phyloP scores from a whole-genome alignment of 306 rosid genomes.

The Cucurbita pepo region DNA sequence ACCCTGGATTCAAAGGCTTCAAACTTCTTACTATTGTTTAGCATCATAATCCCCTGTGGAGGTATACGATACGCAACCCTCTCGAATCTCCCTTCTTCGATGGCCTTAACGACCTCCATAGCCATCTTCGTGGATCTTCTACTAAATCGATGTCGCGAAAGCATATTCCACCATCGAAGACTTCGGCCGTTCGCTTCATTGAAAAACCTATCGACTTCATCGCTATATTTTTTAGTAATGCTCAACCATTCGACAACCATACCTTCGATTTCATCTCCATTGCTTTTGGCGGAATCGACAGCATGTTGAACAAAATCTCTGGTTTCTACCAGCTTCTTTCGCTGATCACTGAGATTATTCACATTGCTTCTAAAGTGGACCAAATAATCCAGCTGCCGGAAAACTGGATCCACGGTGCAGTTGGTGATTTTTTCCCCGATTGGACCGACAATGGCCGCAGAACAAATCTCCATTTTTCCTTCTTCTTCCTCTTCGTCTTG shows the following conservation, averaged over 20 bases:
- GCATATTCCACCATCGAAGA: not conserved
- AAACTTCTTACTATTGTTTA: not conserved
- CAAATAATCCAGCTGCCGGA: conserved; percentile 6
- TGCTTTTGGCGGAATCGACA: not conserved
- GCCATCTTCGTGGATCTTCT: not conserved
- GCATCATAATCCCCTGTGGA: not conserved
- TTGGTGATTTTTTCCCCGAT: not conserved
- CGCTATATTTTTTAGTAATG: not conserved
- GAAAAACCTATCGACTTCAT: not conserved
- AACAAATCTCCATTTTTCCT: not conserved
- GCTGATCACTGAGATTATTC: not conserved
- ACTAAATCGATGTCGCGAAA: not conserved
- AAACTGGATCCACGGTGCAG: not conserved
- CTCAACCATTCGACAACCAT: conserved; percentile 6
- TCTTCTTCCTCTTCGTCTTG: not conserved
- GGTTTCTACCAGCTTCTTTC: not conserved
- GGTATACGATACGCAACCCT: not conserved
- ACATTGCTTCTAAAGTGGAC: conserved; percentile 1
- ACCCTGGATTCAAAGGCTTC: conserved; percentile 10
- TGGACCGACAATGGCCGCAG: not conserved
- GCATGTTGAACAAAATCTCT: not conserved
- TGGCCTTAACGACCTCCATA: not conserved
- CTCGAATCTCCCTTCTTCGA: not conserved
- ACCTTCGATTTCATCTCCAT: not conserved
- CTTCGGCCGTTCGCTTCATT: not conserved